Evolutionary conservation across 2,329 filamentous ascomycete genomes (phyloP), one percentile per base, ranked within the genome.

Genomic region (Fonsecaea multimorphosa): DNA sequence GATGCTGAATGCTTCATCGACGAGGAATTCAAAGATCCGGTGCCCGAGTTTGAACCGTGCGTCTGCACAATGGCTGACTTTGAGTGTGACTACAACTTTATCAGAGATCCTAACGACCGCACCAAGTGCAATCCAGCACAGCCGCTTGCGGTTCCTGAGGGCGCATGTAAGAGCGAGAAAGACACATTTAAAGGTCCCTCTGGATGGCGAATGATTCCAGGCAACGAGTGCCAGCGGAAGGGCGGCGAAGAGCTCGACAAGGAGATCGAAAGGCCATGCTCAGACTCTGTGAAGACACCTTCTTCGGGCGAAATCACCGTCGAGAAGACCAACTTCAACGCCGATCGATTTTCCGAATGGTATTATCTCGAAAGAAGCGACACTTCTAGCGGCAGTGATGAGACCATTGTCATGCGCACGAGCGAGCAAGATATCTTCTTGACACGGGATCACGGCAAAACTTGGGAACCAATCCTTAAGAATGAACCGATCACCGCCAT

Each of bases 71-170:
- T 90, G 64, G 82, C 84, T 36, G 96, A 99, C 77, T 99, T 96
- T 76, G 95, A 99, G 79, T 99, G 95, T 76, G 94, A 98, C 75
- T 97, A 91, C 83, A 96, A 96, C 77, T 98, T 97, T 76, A 81
- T 88, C 65, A 86, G 86, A 72, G 83, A 84, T 38, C 31, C 68
- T 6, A 82, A 86, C 2, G 87, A 94, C 68, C 84, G 86, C 59
- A 86, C 85, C 57, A 84, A 89, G 68, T 98, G 95, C 75, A 82
- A 87, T 27, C 84, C 86, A 7, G 85, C 83, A 29, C 44, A 60
- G 14, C 81, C 85, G 2, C 77, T 96, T 51, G 76, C 82, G 1
- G 81, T 87, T 1, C 93, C 93, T 0, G 85, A 91, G 54, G 91
- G 87, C 7, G 85, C 86, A 31, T 99, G 95, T 78, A 87, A 90